Conservation (phyloP, 805 yeast species). For the Wickerhamiella musiphila region DNA sequence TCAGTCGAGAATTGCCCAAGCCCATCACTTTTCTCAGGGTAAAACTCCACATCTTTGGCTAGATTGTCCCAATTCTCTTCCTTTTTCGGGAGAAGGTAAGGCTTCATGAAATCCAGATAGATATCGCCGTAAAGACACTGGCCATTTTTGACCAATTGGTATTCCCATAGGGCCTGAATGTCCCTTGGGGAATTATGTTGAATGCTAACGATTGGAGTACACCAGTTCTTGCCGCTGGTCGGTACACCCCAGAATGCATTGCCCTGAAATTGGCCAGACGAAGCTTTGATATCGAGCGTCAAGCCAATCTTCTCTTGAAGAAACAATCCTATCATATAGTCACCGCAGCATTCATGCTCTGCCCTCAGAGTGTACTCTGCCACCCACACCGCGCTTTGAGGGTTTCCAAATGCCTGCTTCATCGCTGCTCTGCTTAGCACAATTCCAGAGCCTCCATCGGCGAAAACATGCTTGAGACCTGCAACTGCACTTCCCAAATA, state of each 20-base stretch:
- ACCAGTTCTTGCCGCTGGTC: conserved; percentile 15
- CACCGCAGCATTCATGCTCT: conserved; percentile 14
- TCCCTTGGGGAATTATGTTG: conserved; percentile 13
- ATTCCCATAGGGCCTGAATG: conserved; percentile 14
- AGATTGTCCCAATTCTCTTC: conserved; percentile 18
- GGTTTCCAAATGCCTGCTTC: conserved; percentile 8
- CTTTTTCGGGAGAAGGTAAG: conserved; percentile 8
- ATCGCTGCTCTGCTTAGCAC: conserved; percentile 11
- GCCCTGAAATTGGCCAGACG: conserved; percentile 16
- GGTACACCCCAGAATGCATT: conserved; percentile 11
- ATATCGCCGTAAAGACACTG: conserved; percentile 14
- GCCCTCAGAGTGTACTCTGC: conserved; percentile 10
- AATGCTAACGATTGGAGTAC: conserved; percentile 14
- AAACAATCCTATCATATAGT: conserved; percentile 14
- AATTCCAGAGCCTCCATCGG: conserved; percentile 13
- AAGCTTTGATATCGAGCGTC: conserved; percentile 7
- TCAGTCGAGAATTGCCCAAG: conserved; percentile 1
- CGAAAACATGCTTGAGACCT: conserved; percentile 9
- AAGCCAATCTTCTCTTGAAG: conserved; percentile 7
- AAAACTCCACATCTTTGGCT: conserved; percentile 13
- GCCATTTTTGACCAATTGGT: conserved; percentile 9
- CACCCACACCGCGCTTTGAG: conserved; percentile 2
- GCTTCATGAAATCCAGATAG: conserved; percentile 16
- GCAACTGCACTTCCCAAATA: conserved; percentile 11
- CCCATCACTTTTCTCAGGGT: conserved; percentile 5